These are phyloP conservation scores for Skeletonema costatum DNA, from an alignment of 108 stramenopile species.

Conservation along the genomic window DNA sequence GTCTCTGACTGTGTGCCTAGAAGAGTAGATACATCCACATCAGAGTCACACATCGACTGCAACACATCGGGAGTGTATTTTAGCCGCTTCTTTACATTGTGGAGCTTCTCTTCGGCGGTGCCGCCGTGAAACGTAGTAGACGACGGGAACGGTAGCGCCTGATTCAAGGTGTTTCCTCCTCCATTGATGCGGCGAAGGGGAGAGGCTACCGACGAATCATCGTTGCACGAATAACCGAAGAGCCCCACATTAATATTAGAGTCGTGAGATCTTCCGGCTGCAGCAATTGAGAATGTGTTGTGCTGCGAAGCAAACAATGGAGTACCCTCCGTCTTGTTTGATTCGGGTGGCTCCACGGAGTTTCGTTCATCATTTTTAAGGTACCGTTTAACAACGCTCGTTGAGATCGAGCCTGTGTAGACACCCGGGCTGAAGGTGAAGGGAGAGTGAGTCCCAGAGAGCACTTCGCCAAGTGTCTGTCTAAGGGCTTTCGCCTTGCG, in stretches of 20 bases:
- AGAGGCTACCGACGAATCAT: neutral
- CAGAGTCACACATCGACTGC: neutral
- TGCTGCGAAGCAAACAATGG: neutral
- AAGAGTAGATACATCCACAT: too few species aligned
- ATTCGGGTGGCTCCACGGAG: neutral
- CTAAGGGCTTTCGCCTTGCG: neutral
- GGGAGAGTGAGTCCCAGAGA: neutral
- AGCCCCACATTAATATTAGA: neutral
- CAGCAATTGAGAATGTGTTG: neutral
- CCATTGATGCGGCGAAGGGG: constrained; percentile 1
- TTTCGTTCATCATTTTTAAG: neutral
- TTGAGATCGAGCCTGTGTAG: neutral
- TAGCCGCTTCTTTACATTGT: neutral
- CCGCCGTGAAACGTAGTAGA: neutral
- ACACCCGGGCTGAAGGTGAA: neutral
- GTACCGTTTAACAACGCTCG: neutral
- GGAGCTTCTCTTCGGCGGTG: neutral
- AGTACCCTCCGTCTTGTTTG: neutral
- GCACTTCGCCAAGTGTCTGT: neutral
- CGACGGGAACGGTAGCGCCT: neutral
- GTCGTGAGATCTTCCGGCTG: neutral
- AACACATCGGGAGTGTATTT: neutral
- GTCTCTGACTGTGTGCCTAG: too few species aligned
- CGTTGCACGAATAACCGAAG: neutral
- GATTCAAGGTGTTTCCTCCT: neutral